These are phyloP conservation scores for Cornus controversa DNA, from an alignment of 148 eudicot species.

Conservation along the genomic window DNA sequence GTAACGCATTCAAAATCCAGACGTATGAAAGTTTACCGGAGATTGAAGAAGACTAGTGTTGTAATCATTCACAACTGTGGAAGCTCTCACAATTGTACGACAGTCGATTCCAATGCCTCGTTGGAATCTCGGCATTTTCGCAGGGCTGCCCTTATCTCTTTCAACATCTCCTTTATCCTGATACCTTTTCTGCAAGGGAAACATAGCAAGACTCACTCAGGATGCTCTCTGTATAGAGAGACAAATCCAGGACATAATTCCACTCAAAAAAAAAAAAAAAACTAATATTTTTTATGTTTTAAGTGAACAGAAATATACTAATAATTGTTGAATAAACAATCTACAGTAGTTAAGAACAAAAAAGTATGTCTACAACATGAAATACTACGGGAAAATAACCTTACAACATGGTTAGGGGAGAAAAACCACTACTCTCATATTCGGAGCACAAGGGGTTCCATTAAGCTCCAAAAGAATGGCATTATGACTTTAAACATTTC, in stretches of 20 bases:
- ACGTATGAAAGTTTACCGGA: neutral
- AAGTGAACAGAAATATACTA: no score
- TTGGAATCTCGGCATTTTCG: slow-evolving; percentile 46
- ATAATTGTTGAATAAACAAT: no score
- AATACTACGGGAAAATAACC: neutral
- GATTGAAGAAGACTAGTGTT: neutral
- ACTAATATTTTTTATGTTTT: no score
- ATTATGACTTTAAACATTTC: neutral
- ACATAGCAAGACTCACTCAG: neutral
- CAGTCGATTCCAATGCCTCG: slow-evolving; percentile 5
- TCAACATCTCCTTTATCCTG: slow-evolving; percentile 52
- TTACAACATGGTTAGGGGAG: no score
- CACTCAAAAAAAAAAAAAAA: neutral
- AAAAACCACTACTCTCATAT: neutral
- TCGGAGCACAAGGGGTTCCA: neutral
- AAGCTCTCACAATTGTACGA: neutral
- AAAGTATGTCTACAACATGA: neutral
- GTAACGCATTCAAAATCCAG: neutral
- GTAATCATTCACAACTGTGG: neutral
- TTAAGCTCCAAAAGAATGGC: neutral
- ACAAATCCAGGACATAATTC: neutral
- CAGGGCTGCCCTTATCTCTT: slow-evolving; percentile 73
- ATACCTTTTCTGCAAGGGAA: slow-evolving; percentile 66
- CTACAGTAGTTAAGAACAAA: neutral
- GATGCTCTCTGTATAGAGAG: neutral